These are phyloP conservation scores for Termitomyces sp. DNA, from an alignment of 768 basidiomycete species.

Conservation along the genomic window DNA sequence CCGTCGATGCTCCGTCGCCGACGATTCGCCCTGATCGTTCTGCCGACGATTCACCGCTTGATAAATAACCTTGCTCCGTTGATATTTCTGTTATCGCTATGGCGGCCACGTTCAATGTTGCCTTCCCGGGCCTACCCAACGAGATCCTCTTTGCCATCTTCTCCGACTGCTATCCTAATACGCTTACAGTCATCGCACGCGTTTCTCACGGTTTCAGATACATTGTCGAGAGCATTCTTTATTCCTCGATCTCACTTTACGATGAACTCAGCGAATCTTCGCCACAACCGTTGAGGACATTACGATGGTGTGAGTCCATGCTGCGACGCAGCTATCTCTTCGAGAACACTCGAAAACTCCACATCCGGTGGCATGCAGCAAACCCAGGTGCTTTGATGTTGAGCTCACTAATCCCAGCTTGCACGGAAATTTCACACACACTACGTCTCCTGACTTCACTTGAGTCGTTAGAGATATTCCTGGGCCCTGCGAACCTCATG, in stretches of 20 bases:
- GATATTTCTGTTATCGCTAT: not conserved
- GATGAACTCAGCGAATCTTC: slow-evolving; percentile 40
- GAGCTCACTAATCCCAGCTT: slow-evolving; percentile 30
- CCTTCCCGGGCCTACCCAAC: slow-evolving; percentile 36
- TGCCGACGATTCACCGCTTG: slow-evolving; percentile 31
- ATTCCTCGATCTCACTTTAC: slow-evolving; percentile 43
- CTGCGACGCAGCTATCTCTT: slow-evolving; percentile 38
- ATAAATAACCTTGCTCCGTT: slow-evolving; percentile 21
- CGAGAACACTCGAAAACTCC: slow-evolving; percentile 39
- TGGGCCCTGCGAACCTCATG: slow-evolving; percentile 39
- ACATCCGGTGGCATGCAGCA: slow-evolving; percentile 50
- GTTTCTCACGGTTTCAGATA: slow-evolving; percentile 45
- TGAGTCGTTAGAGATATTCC: slow-evolving; percentile 51
- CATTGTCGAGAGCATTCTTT: slow-evolving; percentile 57
- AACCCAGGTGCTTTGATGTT: slow-evolving; percentile 25
- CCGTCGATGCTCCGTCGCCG: slow-evolving; percentile 38
- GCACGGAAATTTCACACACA: slow-evolving; percentile 33
- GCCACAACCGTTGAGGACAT: slow-evolving; percentile 36
- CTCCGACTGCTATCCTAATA: slow-evolving; percentile 26
- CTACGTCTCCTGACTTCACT: slow-evolving; percentile 34
- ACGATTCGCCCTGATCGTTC: slow-evolving; percentile 26
- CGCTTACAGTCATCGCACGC: slow-evolving; percentile 35
- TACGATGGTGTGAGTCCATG: slow-evolving; percentile 51
- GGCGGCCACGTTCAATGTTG: not conserved
- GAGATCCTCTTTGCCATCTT: slow-evolving; percentile 52